phyloP scores from a whole-genome alignment of 73 alveolate species.

The Blepharisma stoltei region DNA sequence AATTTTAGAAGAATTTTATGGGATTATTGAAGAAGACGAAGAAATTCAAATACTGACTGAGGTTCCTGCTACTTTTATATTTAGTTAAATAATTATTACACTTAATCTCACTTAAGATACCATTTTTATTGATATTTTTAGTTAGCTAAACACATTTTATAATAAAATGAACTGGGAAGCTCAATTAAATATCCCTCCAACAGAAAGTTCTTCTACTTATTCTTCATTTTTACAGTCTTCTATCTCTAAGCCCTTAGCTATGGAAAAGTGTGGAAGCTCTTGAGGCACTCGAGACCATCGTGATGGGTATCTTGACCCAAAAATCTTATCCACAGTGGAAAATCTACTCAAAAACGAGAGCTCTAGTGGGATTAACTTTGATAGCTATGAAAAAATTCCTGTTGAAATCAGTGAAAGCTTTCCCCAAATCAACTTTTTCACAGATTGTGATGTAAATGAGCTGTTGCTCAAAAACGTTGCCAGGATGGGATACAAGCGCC shows the following conservation, averaged over 20 bases:
- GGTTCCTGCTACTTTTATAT: no score
- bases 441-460: conserved; percentile 41
- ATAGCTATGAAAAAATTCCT: conserved; percentile 22
- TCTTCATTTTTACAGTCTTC: no score
- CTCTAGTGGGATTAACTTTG: conserved; percentile 36
- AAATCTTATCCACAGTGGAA: background rate
- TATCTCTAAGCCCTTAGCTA: background rate
- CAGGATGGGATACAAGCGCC: conserved; percentile 43
- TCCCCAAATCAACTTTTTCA: conserved; percentile 32
- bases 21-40: no score
- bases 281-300: conserved; percentile 16
- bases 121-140: no score
- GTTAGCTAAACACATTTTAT: no score
- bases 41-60: no score
- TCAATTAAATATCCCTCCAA: no score
- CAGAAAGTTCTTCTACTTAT: no score
- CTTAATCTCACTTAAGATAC: no score
- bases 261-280: background rate
- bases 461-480: conserved; percentile 29
- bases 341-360: background rate
- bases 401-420: background rate
- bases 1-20: no score
- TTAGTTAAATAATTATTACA: no score
- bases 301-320: background rate
- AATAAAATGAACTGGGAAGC: no score